phyloP scores from a whole-genome alignment of 768 basidiomycete genomes.

The Boletus vermiculosoides region DNA sequence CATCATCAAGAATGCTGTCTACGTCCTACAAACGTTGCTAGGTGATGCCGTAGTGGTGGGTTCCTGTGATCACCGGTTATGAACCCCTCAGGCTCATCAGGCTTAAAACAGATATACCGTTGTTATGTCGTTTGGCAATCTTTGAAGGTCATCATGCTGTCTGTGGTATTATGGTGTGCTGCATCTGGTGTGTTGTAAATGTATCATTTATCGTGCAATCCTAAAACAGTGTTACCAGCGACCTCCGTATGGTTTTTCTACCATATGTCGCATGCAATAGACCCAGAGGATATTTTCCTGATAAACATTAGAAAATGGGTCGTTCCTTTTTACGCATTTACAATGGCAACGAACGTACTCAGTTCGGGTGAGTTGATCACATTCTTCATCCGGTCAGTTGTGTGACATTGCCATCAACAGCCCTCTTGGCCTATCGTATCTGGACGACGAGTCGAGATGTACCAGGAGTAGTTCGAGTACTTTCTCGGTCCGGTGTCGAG shows the following conservation, averaged over 20 bases:
- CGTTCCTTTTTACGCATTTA: conserved; percentile 17
- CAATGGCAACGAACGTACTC: conserved; percentile 22
- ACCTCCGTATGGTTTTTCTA: conserved; percentile 14
- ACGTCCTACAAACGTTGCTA: conserved; percentile 25
- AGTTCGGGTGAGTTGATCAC: conserved; percentile 15
- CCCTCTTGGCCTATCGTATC: conserved; percentile 19
- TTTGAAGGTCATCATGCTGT: conserved; percentile 8
- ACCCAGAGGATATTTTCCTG: not conserved
- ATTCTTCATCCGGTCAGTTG: not conserved
- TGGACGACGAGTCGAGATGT: conserved; percentile 7
- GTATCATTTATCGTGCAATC: not conserved
- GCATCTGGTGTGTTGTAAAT: conserved; percentile 12
- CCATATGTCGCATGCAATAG: not conserved
- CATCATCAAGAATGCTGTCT: conserved; percentile 30
- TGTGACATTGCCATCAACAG: conserved; percentile 1
- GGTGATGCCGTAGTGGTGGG: conserved; percentile 20
- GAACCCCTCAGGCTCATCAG: not conserved
- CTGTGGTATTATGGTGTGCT: conserved; percentile 19
- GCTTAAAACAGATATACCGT: conserved; percentile 20
- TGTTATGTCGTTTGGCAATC: conserved; percentile 24
- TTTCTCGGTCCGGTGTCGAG: conserved; percentile 6
- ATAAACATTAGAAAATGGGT: conserved; percentile 7
- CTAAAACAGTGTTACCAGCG: conserved; percentile 2
- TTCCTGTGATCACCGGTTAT: not conserved
- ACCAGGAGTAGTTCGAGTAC: conserved; percentile 11